These are phyloP conservation scores for Toxicodendron radicans DNA, from an alignment of 345 rosid genomes.

Conservation along the genomic window DNA sequence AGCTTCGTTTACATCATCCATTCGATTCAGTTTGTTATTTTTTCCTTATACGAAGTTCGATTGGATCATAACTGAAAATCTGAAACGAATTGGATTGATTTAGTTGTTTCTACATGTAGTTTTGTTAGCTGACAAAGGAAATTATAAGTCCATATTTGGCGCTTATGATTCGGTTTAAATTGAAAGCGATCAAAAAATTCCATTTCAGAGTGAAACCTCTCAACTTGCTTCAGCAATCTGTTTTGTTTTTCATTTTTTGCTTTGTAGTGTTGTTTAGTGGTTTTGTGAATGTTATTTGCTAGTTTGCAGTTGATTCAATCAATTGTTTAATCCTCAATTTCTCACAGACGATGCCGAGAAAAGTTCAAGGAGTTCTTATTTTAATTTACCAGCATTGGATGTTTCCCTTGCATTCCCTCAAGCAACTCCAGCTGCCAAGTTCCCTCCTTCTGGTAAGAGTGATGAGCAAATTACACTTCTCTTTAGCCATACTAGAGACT, in stretches of 20 bases:
- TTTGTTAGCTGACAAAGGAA: not conserved
- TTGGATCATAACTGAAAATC: not conserved
- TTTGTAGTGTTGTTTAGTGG: not conserved
- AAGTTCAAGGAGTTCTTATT: conserved; percentile 53
- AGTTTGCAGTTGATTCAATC: not conserved
- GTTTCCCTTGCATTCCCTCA: conserved; percentile 89
- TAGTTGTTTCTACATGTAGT: not conserved
- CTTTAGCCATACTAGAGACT: not conserved
- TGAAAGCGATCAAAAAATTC: not conserved
- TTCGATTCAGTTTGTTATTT: not conserved
- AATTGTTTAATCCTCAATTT: not conserved
- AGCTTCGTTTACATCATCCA: not conserved
- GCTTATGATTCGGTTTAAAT: not conserved
- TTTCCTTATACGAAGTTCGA: not conserved
- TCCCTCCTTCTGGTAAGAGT: conserved; percentile 79
- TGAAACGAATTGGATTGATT: not conserved
- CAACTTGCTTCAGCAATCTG: not conserved
- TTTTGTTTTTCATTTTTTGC: not conserved
- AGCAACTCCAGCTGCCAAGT: conserved; percentile 85
- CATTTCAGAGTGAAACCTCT: not conserved
- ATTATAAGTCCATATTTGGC: not conserved
- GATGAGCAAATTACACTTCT: not conserved
- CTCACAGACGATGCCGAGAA: conserved; percentile 34
- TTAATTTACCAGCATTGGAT: conserved; percentile 62
- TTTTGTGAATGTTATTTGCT: not conserved